Evolutionary conservation across 1,284 basidiomycete species (phyloP).

Genomic region (Marasmius sp.): DNA sequence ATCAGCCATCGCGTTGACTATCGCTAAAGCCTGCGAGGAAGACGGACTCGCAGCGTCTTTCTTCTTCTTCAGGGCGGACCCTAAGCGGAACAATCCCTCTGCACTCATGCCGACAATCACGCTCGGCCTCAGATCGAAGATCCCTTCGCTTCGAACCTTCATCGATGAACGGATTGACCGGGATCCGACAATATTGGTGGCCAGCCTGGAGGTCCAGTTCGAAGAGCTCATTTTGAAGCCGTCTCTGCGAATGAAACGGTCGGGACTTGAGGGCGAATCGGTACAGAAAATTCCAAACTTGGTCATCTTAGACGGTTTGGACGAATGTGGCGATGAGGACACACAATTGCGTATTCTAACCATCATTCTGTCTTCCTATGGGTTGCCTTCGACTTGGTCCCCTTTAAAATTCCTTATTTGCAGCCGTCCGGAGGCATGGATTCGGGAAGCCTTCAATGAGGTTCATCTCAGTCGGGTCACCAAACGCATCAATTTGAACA

Average conservation of each 20-base stretch:
- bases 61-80: slow-evolving; percentile 16
- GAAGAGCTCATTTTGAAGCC: slow-evolving; percentile 1
- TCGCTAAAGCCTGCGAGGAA: slow-evolving; percentile 10
- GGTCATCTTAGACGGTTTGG: slow-evolving; percentile 6
- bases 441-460: slow-evolving; percentile 16
- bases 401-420: too few species aligned
- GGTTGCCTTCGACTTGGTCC: slow-evolving; percentile 17
- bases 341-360: neutral
- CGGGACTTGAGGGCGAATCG: too few species aligned
- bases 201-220: slow-evolving; percentile 1
- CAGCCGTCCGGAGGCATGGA: slow-evolving; percentile 23
- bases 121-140: neutral
- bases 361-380: neutral
- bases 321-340: neutral
- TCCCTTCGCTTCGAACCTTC: neutral
- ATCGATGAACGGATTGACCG: neutral
- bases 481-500: neutral
- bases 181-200: neutral
- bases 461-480: neutral
- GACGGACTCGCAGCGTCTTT: slow-evolving; percentile 8
- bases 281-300: neutral
- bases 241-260: too few species aligned
- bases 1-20: slow-evolving; percentile 13
- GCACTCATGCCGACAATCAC: slow-evolving; percentile 4
- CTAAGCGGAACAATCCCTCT: neutral